Evolutionary conservation across 2,329 filamentous ascomycete genomes (phyloP).

Genomic region (Calonectria multiphialidica): DNA sequence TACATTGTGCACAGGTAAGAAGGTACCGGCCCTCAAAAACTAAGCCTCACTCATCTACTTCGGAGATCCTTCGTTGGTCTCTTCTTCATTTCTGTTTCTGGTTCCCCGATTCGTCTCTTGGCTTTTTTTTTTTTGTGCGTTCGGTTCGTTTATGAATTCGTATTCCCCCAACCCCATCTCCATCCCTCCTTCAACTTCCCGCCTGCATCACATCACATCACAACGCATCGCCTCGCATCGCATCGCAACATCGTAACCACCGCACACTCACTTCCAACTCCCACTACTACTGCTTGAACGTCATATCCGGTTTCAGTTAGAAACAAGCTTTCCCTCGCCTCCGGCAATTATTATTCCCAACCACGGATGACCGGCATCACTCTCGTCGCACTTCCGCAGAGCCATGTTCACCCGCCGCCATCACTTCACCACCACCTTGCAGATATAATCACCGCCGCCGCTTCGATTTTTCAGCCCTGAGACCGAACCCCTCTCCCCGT

Average conservation of each 20-base stretch:
- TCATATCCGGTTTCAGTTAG: neutral
- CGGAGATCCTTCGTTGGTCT: neutral
- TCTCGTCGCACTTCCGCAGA: neutral
- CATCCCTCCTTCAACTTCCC: too few relatives aligned
- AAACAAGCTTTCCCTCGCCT: neutral
- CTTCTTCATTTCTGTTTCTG: neutral
- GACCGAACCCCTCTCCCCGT: neutral
- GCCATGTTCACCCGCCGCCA: constrained; percentile 20
- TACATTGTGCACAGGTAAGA: constrained; percentile 1
- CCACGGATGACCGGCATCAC: constrained; percentile 7
- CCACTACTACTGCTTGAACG: neutral
- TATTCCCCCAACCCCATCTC: neutral
- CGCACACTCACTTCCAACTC: neutral
- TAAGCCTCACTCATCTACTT: constrained; percentile 14
- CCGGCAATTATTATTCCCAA: neutral
- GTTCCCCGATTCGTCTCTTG: neutral
- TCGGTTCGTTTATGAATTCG: neutral
- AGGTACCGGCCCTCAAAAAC: constrained; percentile 10
- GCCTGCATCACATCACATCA: too few relatives aligned
- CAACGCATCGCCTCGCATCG: too few relatives aligned
- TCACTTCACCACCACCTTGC: neutral
- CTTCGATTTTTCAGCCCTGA: neutral
- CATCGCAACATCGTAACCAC: neutral
- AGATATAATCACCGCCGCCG: constrained; percentile 2
- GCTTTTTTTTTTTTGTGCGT: neutral